Conservation (phyloP, 139 green algal species). For the Coelastrella sp. region DNA sequence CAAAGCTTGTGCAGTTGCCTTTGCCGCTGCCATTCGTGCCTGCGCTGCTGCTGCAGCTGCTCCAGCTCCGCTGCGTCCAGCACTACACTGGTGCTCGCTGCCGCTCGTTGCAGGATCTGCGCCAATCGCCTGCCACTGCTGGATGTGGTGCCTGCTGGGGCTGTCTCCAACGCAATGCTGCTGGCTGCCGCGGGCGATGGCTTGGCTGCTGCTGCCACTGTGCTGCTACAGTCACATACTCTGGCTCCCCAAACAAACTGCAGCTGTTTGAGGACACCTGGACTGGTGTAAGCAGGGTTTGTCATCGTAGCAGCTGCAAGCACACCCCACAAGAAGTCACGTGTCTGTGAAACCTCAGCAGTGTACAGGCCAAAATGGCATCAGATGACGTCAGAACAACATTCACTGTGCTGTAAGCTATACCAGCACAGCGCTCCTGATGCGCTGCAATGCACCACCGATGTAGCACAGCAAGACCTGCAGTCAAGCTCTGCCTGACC, state of each 20-base stretch:
- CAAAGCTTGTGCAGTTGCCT: background rate
- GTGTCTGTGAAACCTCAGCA: too few species aligned
- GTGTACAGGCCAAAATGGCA: too few species aligned
- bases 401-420: too few species aligned
- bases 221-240: background rate
- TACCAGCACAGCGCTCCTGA: background rate
- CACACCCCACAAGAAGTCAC: background rate
- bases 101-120: background rate
- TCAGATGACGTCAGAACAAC: too few species aligned
- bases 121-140: background rate
- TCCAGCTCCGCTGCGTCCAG: background rate
- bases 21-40: background rate
- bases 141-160: background rate
- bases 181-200: too few species aligned
- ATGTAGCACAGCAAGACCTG: too few species aligned
- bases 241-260: slow-evolving; percentile 32
- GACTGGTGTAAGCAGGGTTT: background rate
- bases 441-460: too few species aligned
- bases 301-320: background rate
- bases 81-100: background rate
- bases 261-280: slow-evolving; percentile 40
- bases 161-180: background rate
- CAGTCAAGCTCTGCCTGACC: too few species aligned
- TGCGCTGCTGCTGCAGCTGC: background rate
- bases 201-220: background rate